Evolutionary conservation across 305 asterid species (phyloP), one percentile per base, ranked within the genome.

Genomic region (Rubia occidens): DNA sequence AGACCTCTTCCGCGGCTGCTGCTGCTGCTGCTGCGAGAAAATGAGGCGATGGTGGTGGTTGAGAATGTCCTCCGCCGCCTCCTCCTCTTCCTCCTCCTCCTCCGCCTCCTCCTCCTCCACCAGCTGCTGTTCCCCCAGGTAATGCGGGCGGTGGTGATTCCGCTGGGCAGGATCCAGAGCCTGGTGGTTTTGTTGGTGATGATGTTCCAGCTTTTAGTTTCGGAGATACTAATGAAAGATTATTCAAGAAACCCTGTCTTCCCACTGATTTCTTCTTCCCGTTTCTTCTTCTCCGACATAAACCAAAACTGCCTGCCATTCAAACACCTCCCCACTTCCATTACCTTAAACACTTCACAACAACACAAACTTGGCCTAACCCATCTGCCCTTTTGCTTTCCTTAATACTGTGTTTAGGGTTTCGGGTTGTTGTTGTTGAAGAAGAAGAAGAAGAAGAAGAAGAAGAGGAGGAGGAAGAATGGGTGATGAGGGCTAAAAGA

Each of bases 161-260:
- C 82, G 82, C 43, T 77, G 90, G 58, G 58, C 58, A 82, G 95
- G 86, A 88, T 89, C 96, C 97, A 88, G 96, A 84, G 72, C 87
- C 89, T 76, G 63, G 55, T 74, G 68, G 64, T 69, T 73, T 60
- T 80, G 69, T 66, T 77, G 83, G 49, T 72, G 79, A 20, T 64
- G 79, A 10, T 64, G 29, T 79, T 84, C 88, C 95, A 87, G 88
- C 85, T 83, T 85, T 81, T 81, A 76, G 77, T 64, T 72, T 63
- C 42, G 39, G 39, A 15, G 63, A 69, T 29, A 14, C 21, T 1
- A 51, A 51, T 51, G 58, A 51, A 51, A 51, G 54, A 6, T 51
- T 6, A 51, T 17, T 51, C 58, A 15, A 51, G 58, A 51, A 51
- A 51, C 17, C 17, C n/a, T 64, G 10, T 14, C 8, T n/a, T 67